These are phyloP conservation scores for Linanthus parryae DNA, from an alignment of 148 eudicot species.

Conservation along the genomic window DNA sequence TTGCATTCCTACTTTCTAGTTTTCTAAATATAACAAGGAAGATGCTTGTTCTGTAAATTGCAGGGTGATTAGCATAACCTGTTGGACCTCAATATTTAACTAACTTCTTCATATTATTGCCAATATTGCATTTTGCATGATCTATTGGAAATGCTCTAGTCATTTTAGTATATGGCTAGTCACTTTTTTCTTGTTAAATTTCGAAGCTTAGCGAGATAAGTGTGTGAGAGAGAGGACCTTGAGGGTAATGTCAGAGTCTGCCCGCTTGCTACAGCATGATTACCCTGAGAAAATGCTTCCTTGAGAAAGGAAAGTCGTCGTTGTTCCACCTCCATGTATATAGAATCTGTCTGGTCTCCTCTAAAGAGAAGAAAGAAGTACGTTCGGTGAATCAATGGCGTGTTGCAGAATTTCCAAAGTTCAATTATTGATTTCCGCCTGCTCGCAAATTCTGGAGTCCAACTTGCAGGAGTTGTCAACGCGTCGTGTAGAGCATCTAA, in stretches of 20 bases:
- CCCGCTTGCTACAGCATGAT: constrained; percentile 41
- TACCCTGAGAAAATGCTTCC: constrained; percentile 52
- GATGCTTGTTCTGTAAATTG: no score
- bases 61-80: no score
- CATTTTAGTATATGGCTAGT: no score
- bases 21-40: no score
- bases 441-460: constrained; percentile 55
- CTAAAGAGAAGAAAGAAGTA: constrained; percentile 84
- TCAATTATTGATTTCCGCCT: constrained; percentile 56
- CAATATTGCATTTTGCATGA: no score
- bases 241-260: constrained; percentile 50
- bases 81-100: no score
- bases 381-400: constrained; percentile 83
- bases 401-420: constrained; percentile 79
- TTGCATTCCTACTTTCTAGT: no score
- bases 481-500: constrained; percentile 40
- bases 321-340: constrained; percentile 87
- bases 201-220: no score
- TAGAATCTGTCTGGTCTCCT: constrained; percentile 79
- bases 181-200: no score
- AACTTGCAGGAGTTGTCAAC: constrained; percentile 27
- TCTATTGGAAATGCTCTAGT: no score
- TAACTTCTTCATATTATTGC: no score
- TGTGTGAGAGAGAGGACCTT: constrained; percentile 47
- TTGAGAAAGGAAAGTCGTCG: constrained; percentile 80